A percentile compares a stretch with the other conserved stretches of the same genome.
phyloP scores from a whole-genome alignment of 2,329 filamentous ascomycete species.

The Diaporthe velutina region DNA sequence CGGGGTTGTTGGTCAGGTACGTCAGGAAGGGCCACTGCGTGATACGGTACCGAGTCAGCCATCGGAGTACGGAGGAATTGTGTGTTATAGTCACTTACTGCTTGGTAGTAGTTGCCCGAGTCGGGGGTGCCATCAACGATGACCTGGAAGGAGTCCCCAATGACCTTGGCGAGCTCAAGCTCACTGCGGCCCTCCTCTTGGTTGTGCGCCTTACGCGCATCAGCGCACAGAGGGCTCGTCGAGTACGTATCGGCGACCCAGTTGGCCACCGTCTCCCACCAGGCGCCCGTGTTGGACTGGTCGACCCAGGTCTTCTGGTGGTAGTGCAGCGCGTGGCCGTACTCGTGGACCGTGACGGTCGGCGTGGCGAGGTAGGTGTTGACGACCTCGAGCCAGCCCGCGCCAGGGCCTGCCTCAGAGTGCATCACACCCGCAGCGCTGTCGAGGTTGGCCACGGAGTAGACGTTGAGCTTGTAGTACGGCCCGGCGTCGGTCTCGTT shows the following conservation, averaged over 20 bases:
- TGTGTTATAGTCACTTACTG: neutral
- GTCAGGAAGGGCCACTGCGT: slow-evolving; percentile 4
- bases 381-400: slow-evolving; percentile 17
- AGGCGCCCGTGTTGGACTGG: slow-evolving; percentile 4
- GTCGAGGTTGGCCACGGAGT: neutral
- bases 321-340: slow-evolving; percentile 21
- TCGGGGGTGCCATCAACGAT: slow-evolving; percentile 10
- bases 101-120: slow-evolving; percentile 17
- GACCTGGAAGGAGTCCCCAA: slow-evolving; percentile 18
- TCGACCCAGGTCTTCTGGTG: slow-evolving; percentile 15
- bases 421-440: slow-evolving; percentile 11
- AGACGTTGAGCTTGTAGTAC: slow-evolving; percentile 15
- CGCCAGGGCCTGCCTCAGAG: neutral
- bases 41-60: neutral
- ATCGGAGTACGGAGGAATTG: too few relatives aligned
- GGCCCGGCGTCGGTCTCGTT: slow-evolving; percentile 34
- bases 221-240: slow-evolving; percentile 8
- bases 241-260: slow-evolving; percentile 20
- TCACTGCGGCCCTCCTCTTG: slow-evolving; percentile 13
- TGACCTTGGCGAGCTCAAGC: slow-evolving; percentile 14
- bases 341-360: slow-evolving; percentile 14
- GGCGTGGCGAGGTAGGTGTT: slow-evolving; percentile 18
- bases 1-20: slow-evolving; percentile 16
- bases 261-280: slow-evolving; percentile 19
- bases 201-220: slow-evolving; percentile 4